Conservation (phyloP, 2,329 filamentous ascomycete genomes). For the Didymella segeticola region DNA sequence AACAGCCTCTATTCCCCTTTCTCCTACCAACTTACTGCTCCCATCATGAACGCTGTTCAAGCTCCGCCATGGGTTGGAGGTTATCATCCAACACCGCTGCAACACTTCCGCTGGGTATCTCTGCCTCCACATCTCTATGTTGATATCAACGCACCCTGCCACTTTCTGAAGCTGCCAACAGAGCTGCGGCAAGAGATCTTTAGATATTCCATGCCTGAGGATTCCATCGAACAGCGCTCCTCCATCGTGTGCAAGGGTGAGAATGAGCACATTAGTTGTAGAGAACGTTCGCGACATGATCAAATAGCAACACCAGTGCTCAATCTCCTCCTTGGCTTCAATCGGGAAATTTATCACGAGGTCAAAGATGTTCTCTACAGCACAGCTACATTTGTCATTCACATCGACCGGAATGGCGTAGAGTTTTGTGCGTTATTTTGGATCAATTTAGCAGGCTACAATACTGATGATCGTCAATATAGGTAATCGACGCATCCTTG, state of each 20-base stretch:
- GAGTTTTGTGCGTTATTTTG: constrained; percentile 35
- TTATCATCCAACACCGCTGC: too few species aligned
- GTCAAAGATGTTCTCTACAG: constrained; percentile 40
- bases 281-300: neutral
- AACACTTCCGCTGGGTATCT: too few species aligned
- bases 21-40: too few species aligned
- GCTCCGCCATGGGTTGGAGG: too few species aligned
- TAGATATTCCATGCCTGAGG: constrained; percentile 38
- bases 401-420: constrained; percentile 40
- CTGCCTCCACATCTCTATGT: too few species aligned
- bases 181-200: constrained; percentile 43
- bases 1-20: too few species aligned
- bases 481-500: constrained; percentile 36
- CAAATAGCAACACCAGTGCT: neutral
- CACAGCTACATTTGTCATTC: constrained; percentile 38
- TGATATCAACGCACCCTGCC: constrained; percentile 36
- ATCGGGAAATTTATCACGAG: constrained; percentile 36
- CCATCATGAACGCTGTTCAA: too few species aligned
- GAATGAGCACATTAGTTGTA: neutral
- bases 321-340: constrained; percentile 27
- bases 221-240: constrained; percentile 36
- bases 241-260: neutral
- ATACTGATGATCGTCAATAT: neutral
- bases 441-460: neutral
- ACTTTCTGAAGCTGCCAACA: constrained; percentile 41